These are phyloP conservation scores for Vigna hirtella DNA, from an alignment of 306 rosid species.

Conservation along the genomic window DNA sequence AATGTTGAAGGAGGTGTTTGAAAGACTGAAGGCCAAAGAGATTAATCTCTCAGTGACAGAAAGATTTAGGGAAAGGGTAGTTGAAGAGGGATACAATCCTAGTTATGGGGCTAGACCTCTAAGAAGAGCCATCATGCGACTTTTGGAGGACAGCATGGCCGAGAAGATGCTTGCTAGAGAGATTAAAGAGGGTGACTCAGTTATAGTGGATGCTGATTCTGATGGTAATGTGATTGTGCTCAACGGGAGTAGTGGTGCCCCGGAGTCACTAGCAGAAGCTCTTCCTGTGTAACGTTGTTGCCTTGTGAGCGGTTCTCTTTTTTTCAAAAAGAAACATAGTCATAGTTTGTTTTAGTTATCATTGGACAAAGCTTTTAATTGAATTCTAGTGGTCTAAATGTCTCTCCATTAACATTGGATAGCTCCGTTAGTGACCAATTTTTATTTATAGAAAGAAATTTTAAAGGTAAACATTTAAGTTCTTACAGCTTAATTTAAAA, in stretches of 20 bases:
- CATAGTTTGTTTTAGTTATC: conserved; percentile 47
- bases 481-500: background rate
- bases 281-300: conserved; percentile 54
- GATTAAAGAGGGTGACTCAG: conserved; percentile 93
- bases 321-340: background rate
- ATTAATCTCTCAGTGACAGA: conserved; percentile 94
- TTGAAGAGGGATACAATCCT: conserved; percentile 93
- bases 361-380: conserved; percentile 41
- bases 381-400: conserved; percentile 18
- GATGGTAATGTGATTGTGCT: conserved; percentile 94
- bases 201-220: conserved; percentile 89
- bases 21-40: conserved; percentile 75
- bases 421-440: conserved; percentile 12
- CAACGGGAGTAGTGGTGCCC: conserved; percentile 76
- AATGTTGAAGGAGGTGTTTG: conserved; percentile 95
- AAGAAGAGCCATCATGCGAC: conserved; percentile 96
- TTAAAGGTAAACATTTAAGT: background rate
- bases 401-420: background rate
- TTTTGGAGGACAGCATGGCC: conserved; percentile 98
- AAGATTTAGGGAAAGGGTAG: conserved; percentile 90
- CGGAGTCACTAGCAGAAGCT: conserved; percentile 64
- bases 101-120: conserved; percentile 98
- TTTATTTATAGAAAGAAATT: conserved; percentile 20
- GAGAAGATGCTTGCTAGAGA: conserved; percentile 98
- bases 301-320: conserved; percentile 28